Base-by-base conservation (phyloP, 768 basidiomycete species). In the Xanthoconium stramineum region DNA sequence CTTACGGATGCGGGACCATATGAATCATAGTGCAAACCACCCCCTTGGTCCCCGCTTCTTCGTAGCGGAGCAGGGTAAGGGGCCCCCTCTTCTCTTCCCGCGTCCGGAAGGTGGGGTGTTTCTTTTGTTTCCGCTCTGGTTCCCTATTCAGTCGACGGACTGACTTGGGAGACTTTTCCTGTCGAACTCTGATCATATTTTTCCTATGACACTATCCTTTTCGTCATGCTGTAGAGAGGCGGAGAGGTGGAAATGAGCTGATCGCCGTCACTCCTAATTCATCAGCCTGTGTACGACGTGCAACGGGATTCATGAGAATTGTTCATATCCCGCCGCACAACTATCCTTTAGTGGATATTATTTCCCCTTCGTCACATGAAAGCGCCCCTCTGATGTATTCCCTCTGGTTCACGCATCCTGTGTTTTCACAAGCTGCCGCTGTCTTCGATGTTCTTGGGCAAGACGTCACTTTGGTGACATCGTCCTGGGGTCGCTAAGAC, bases 241-340 rank as follows among this genome's bases (percentile, higher is more conserved):
- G 52, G 46, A n/a, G 30, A 40, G 14, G 50, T 65, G 68, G 68
- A 69, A 51, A 69, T 68, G 68, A 65, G 52, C 13, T 61, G 67
- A 65, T 68, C 57, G 59, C 68, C 67, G 65, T 62, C 39, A 15
- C 65, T 59, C 67, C 67, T 69, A 59, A 61, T 36, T 6, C 37
- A 2, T 12, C 12, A 55, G 55, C 60, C 57, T 67, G 55, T 64
- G 62, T 47, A 32, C 6, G 33, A 32, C 42, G 53, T 30, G 53
- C 46, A 42, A 60, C 55, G 56, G 56, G 47, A 47, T 64, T 63
- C 49, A 56, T 37, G 50, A 45, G 53, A 56, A 55, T 29, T 24
- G 14, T 39, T 46, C 51, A 49, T 63, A 29, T 47, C 42, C 51
- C 15, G 42, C 39, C 38, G 55, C 36, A 47, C 45, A 47, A 50